phyloP scores from a whole-genome alignment of 768 basidiomycete species.

The Rhizopogon salebrosus region DNA sequence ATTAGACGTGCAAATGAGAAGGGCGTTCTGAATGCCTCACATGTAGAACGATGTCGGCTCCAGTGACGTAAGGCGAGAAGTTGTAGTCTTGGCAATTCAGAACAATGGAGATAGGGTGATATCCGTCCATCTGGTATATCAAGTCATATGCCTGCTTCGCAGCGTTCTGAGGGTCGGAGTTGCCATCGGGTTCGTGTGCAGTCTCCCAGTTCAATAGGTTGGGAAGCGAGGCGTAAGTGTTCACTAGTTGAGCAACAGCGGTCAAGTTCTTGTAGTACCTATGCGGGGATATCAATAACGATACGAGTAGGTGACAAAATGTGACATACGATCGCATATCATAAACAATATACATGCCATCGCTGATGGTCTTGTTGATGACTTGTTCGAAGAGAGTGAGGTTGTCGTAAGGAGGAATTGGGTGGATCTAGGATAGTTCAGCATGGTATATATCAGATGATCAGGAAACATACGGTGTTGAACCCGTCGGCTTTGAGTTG shows the following conservation, averaged over 20 bases:
- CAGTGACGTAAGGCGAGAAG: conserved; percentile 52
- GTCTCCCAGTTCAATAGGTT: conserved; percentile 73
- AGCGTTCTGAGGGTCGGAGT: conserved; percentile 57
- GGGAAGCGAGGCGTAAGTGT: conserved; percentile 55
- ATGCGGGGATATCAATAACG: not conserved
- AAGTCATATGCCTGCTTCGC: conserved; percentile 41
- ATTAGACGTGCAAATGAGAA: not conserved
- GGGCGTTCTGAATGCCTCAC: conserved; percentile 45
- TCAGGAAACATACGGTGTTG: conserved; percentile 15
- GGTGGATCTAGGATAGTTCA: conserved; percentile 52
- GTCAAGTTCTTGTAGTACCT: conserved; percentile 58
- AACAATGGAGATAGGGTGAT: conserved; percentile 53
- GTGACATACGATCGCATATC: conserved; percentile 60
- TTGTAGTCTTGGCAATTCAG: conserved; percentile 58
- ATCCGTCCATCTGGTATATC: conserved; percentile 47
- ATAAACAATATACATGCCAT: conserved; percentile 61
- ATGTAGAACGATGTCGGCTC: conserved; percentile 67
- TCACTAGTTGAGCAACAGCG: conserved; percentile 58
- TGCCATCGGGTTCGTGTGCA: conserved; percentile 70
- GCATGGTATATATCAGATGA: not conserved
- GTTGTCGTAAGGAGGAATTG: conserved; percentile 63
- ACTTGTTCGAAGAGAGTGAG: conserved; percentile 30
- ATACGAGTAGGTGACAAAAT: not conserved
- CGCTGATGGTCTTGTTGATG: conserved; percentile 11
- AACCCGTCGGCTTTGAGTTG: conserved; percentile 57